Evolutionary conservation across 768 basidiomycete genomes (phyloP), one percentile per base, ranked within the genome.

Genomic region (Termitomyces sp.): DNA sequence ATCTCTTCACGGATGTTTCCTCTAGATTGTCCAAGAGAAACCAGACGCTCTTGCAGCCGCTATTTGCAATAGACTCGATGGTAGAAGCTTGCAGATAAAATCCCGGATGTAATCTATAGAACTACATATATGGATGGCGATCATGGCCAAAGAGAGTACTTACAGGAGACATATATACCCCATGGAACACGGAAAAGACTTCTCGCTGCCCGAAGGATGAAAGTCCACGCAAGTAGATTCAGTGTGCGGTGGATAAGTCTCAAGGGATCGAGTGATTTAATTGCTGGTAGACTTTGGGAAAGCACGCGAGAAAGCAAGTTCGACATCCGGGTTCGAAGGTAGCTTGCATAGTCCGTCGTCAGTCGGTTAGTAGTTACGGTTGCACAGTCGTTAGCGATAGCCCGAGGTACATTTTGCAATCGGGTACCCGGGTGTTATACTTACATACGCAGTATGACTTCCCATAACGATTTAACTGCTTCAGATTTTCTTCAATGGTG

Each of bases 1-100:
- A 13, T 15, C 12, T 33, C 2, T n/a, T 40, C 36, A 28, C 9
- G 15, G 5, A 15, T 35, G 3, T 45, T 50, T 44, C 7, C 15
- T n/a, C 16, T 46, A 74, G 73, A 59, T 74, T 50, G 69, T 73
- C 4, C 73, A 74, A 58, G 72, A 74, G 52, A 61, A 70, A 35
- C 73, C 73, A 13, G 68, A 71, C 53, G 65, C 42, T 4, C 56
- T 73, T 32, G 72, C 73, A 2, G 61, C 58, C 7, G 69, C 67
- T 28, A 69, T 74, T 36, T 69, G 66, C 44, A 55, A 64, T 7
- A 64, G 64, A 38, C 63, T 74, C 3, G 48, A 67, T 42, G 55
- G 57, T 16, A 44, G n/a, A 36, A 16, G 13, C n/a, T 42, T 57
- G 16, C 38, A 58, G 38, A 46, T 59, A 24, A 28, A 52, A 38